Percentiles rank a stretch among this genome's conserved stretches.
These are phyloP conservation scores for Waltergamsia citrina DNA, from an alignment of 2,329 filamentous ascomycete species.

Conservation along the genomic window DNA sequence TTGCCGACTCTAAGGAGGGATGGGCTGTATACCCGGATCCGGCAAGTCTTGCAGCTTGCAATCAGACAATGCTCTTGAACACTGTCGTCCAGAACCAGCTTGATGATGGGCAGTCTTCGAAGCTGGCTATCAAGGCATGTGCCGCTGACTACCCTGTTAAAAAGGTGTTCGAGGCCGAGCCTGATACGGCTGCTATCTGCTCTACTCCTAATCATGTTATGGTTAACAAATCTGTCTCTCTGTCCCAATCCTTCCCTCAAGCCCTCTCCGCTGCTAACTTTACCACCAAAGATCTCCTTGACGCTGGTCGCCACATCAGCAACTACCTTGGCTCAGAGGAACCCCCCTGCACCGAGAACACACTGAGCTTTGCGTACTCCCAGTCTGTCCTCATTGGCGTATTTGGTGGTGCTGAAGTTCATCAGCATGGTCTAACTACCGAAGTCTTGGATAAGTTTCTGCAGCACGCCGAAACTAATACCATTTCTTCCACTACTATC, in stretches of 20 bases:
- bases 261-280: conserved; percentile 1
- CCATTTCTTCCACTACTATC: conserved; percentile 8
- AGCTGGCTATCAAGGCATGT: conserved; percentile 4
- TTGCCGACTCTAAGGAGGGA: neutral
- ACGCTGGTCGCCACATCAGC: conserved; percentile 5
- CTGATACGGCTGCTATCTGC: conserved; percentile 6
- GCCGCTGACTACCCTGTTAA: conserved; percentile 1
- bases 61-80: conserved; percentile 6
- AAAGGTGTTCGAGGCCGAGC: neutral
- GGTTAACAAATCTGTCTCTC: conserved; percentile 2
- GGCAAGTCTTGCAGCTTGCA: conserved; percentile 3
- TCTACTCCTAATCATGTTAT: conserved; percentile 8
- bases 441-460: conserved; percentile 9
- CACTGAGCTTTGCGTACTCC: conserved; percentile 6
- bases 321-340: conserved; percentile 1
- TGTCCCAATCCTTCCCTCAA: neutral
- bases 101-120: conserved; percentile 1
- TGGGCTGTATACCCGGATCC: conserved; percentile 3
- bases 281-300: neutral
- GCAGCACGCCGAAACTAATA: conserved; percentile 5
- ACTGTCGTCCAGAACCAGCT: conserved; percentile 1
- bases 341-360: conserved; percentile 5
- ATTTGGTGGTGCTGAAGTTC: conserved; percentile 11
- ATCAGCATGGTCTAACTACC: conserved; percentile 11
- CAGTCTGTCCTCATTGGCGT: conserved; percentile 9